phyloP scores from a whole-genome alignment of 2,329 filamentous ascomycete genomes.

The Botrytis elliptica region DNA sequence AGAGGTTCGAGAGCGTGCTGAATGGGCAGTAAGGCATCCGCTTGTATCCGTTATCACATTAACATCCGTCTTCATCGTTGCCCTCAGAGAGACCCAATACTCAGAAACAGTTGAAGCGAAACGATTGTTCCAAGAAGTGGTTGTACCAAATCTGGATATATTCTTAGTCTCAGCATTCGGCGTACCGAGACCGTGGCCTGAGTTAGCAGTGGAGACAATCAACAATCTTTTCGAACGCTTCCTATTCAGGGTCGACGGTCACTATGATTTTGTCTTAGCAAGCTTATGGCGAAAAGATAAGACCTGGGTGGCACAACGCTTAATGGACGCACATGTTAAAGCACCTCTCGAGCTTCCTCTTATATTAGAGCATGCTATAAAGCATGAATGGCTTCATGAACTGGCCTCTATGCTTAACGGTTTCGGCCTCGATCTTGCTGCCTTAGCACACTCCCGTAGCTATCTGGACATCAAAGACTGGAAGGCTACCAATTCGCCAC shows the following conservation, averaged over 20 bases:
- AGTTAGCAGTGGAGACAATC: conserved; percentile 71
- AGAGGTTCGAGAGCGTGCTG: conserved; percentile 58
- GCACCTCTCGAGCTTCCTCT: conserved; percentile 65
- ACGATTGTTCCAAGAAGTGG: conserved; percentile 64
- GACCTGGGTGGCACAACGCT: conserved; percentile 77
- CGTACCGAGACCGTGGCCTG: conserved; percentile 74
- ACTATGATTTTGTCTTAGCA: conserved; percentile 86
- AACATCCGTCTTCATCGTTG: conserved; percentile 64
- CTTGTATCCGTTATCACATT: conserved; percentile 86
- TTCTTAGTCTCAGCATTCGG: conserved; percentile 77
- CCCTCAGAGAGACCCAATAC: conserved; percentile 59
- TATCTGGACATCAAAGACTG: conserved; percentile 80
- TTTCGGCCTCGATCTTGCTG: conserved; percentile 83
- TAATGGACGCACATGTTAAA: conserved; percentile 73
- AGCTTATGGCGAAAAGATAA: conserved; percentile 90
- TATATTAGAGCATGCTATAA: conserved; percentile 76
- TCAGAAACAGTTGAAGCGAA: conserved; percentile 64
- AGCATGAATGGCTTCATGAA: conserved; percentile 81
- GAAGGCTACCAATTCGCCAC: conserved; percentile 69
- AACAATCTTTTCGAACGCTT: conserved; percentile 81
- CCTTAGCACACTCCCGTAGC: conserved; percentile 77
- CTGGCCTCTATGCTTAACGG: conserved; percentile 65
- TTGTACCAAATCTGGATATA: conserved; percentile 72
- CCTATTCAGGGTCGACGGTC: conserved; percentile 71
- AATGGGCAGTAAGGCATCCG: conserved; percentile 75